These are phyloP conservation scores for Vanderwaltozyma yarrowii DNA, from an alignment of 805 yeast genomes.

Conservation along the genomic window DNA sequence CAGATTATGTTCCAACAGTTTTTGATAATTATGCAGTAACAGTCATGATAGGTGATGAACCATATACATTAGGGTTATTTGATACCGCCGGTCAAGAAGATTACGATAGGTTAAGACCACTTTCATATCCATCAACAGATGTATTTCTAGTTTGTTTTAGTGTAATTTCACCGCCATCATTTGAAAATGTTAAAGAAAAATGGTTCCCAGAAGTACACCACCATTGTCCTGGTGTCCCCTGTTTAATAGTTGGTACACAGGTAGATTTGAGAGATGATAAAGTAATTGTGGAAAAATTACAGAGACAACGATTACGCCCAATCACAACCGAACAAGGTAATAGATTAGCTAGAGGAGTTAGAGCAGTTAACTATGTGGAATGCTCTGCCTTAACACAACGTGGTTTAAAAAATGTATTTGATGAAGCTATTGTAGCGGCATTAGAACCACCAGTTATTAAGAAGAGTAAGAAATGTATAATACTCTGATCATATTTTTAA, in stretches of 20 bases:
- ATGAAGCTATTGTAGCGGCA: slow-evolving; percentile 97
- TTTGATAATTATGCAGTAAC: slow-evolving; percentile 93
- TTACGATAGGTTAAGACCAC: slow-evolving; percentile 93
- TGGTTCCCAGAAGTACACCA: slow-evolving; percentile 99
- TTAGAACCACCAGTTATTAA: slow-evolving; percentile 91
- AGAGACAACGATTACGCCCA: slow-evolving; percentile 64
- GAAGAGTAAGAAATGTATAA: slow-evolving; percentile 67
- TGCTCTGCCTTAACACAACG: slow-evolving; percentile 96
- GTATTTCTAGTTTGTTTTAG: slow-evolving; percentile 93
- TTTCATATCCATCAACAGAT: slow-evolving; percentile 94
- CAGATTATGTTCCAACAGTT: slow-evolving; percentile 98
- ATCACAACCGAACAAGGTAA: slow-evolving; percentile 84
- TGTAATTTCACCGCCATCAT: slow-evolving; percentile 93
- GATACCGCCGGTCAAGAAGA: slow-evolving; percentile 99
- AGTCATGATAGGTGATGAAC: slow-evolving; percentile 95
- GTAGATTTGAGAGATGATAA: slow-evolving; percentile 91
- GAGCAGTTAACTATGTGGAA: slow-evolving; percentile 94
- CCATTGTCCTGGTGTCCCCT: slow-evolving; percentile 97
- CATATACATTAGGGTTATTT: slow-evolving; percentile 91
- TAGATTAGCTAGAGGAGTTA: slow-evolving; percentile 82
- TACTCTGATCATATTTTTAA: slow-evolving; percentile 48
- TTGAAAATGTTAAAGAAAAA: slow-evolving; percentile 94
- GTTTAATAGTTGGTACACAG: slow-evolving; percentile 94
- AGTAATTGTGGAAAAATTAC: slow-evolving; percentile 77
- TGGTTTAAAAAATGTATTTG: slow-evolving; percentile 96